Base-by-base conservation (phyloP, 1,139 yeast genomes). In the Debaryomyces psychrophilus region DNA sequence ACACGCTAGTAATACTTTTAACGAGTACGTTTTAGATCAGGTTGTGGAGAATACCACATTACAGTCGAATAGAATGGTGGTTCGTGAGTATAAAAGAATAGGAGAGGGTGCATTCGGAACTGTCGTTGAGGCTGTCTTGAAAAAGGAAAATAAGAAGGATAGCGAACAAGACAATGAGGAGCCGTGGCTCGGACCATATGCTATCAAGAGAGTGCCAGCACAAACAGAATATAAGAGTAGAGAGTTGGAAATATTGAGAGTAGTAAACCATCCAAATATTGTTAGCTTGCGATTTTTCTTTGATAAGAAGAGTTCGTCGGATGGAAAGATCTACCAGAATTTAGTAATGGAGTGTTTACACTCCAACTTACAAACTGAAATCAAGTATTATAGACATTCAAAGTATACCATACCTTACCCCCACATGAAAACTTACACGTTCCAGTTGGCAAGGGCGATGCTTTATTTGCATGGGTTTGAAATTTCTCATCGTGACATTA, bases 31-130 rank as follows among this genome's bases (percentile, higher is more conserved):
- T 55, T 65, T 65, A 29, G 74, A 80, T 50, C 85, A 82, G 61
- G 93, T 86, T 44, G 80, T 84, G 39, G 79, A 84, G 47, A 85
- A 82, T 60, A 69, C 74, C 48, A 74, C 85, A 2, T 76, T 78
- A 35, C 64, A 67, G 14, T 68, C 80, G 11, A 71, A 76, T 52
- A 79, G 82, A 48, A 87, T 87, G 93, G 68, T 82, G 35, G 79
- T 87, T 23, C 81, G 78, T 53, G 93, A 87, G 58, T 82, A 83
- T 61, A 83, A 83, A 53, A 81, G 82, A 56, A 85, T 87, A 41
- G 95, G 95, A 5, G 90, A 86, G 64, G 95, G 95, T 31, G 93
- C 95, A 2, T 87, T 87, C 61, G 95, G 95, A 38, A 85, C 90
- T 1, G 95, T 87, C 17, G 85, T 85, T 9, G 90, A 86, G 60